Base-by-base conservation (phyloP, 768 basidiomycete species). In the Boletales sp. region DNA sequence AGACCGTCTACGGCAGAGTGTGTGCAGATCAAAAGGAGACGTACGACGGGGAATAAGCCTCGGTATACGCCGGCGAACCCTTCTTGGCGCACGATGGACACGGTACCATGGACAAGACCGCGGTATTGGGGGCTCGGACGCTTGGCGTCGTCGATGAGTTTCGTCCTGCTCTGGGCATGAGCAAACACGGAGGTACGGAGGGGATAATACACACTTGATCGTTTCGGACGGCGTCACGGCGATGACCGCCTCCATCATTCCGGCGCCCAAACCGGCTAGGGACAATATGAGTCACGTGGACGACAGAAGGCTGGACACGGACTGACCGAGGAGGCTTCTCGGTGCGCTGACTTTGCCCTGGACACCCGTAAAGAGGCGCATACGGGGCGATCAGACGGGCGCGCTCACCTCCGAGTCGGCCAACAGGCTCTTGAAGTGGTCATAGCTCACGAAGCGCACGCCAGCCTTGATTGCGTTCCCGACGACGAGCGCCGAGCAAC, bases 221-320 rank as follows among this genome's bases (percentile, higher is more conserved):
- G 95, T 98, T 68, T 99, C 95, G 12, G 91, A 94, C 3, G 95
- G 95, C 0, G 95, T 98, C 4, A 99, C 95, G 2, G 95, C 95
- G 49, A 97, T 82, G 18, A 97, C 65, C 1, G 95, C 92, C 68
- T 98, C 95, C 61, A 76, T 86, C 83, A 93, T 82, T 4, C 95
- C 95, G 2, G 95, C 95, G 30, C 87, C 86, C 11, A 90, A 71
- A 30, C 89, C 88, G 51, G 89, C 88, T 83, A 59, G 9, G 21
- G 5, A 17, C 8, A 44, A 5, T 45, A 14, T 60, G 36, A 61
- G 61, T 21, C 49, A 55, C 42, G 32, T 49, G 50, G 15, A 42
- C 21, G 38, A 25, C 0, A 6, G 0, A 41, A 3, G 35, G 5
- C 5, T 18, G 39, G 3, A 2, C 18, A 1, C 8, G 28, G 30